Percentiles rank a stretch among this genome's conserved stretches.
Conservation (phyloP, 306 rosid species). For the Pyrus bretschneideri region DNA sequence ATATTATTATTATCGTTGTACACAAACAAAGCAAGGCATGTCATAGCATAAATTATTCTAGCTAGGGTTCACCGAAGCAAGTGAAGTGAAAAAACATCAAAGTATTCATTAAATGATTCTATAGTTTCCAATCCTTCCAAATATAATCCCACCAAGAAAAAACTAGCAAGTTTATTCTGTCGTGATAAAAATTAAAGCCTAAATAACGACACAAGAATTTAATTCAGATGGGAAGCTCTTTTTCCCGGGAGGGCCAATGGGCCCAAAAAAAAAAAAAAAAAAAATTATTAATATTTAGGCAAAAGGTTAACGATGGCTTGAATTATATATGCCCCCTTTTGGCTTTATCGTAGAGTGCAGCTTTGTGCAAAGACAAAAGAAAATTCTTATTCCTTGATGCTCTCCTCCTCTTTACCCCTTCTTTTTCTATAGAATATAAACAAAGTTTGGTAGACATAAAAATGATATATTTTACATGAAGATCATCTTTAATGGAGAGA, state of each 20-base stretch:
- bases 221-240: constrained; percentile 20
- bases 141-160: neutral
- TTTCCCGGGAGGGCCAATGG: constrained; percentile 12
- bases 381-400: constrained; percentile 70
- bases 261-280: constrained; percentile 1
- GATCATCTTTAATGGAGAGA: too few relatives aligned
- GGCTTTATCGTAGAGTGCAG: constrained; percentile 34
- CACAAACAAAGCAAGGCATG: neutral
- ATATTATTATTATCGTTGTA: neutral
- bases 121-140: neutral
- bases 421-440: constrained; percentile 32
- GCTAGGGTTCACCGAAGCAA: constrained; percentile 1
- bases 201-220: constrained; percentile 15
- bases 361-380: constrained; percentile 11
- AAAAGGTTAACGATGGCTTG: constrained; percentile 36
- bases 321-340: constrained; percentile 23
- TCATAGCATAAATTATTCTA: neutral
- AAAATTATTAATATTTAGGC: neutral
- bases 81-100: neutral
- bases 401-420: constrained; percentile 31
- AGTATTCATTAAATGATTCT: neutral
- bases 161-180: neutral
- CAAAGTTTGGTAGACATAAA: constrained; percentile 23
- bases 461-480: neutral
- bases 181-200: constrained; percentile 21